Evolutionary conservation across 169 alveolate genomes (phyloP).

Genomic region (Eimeria maxima): DNA sequence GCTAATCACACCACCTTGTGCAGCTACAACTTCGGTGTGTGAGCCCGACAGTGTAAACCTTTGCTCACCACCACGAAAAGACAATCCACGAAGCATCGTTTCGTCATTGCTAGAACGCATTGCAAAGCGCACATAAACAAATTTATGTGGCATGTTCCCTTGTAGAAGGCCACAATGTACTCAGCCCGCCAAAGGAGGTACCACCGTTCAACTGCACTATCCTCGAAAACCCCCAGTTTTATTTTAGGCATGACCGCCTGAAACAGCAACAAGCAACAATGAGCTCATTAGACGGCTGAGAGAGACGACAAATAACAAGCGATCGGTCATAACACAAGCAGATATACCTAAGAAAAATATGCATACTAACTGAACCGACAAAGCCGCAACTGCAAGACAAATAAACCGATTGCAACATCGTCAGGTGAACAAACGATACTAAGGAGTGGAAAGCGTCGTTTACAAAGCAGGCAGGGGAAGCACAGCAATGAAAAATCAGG

Average conservation of each 20-base stretch:
- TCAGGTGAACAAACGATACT: no score
- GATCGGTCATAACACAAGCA: no score
- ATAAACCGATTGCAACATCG: no score
- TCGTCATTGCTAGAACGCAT: constrained; percentile 22
- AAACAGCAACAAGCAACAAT: background rate
- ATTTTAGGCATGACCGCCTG: constrained; percentile 10
- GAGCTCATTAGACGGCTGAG: background rate
- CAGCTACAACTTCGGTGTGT: no score
- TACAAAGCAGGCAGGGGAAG: no score
- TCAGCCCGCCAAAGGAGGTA: constrained; percentile 73
- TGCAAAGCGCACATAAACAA: constrained; percentile 30
- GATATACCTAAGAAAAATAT: no score
- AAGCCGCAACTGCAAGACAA: no score
- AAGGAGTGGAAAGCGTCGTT: no score
- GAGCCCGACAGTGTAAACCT: background rate
- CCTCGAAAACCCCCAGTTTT: constrained; percentile 26
- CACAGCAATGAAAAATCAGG: no score
- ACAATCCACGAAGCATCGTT: background rate
- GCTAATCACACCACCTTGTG: no score
- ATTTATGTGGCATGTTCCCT: constrained; percentile 28
- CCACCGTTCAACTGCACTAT: constrained; percentile 60
- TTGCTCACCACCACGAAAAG: background rate
- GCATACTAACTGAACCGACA: no score
- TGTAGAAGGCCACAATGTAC: constrained; percentile 40
- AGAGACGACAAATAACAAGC: background rate